phyloP scores from a whole-genome alignment of 441 rosid species.

The Adansonia madagascariensis region DNA sequence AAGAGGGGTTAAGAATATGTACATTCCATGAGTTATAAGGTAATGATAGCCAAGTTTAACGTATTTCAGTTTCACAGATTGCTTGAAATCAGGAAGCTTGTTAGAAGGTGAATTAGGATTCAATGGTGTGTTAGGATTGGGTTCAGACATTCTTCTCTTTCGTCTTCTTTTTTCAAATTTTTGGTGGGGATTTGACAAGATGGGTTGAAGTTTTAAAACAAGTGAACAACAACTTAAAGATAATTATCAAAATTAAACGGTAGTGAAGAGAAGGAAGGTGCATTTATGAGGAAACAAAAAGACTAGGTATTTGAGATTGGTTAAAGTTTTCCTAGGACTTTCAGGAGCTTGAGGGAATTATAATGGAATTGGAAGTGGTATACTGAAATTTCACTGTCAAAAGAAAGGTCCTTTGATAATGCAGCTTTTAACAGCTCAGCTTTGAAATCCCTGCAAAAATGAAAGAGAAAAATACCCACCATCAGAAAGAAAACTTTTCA shows the following conservation, averaged over 20 bases:
- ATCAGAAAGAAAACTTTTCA: neutral
- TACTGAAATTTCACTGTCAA: neutral
- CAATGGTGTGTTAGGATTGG: neutral
- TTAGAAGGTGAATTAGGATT: conserved; percentile 4
- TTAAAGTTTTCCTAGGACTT: neutral
- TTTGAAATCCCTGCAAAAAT: neutral
- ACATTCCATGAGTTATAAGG: conserved; percentile 42
- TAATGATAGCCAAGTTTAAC: conserved; percentile 45
- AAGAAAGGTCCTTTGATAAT: neutral
- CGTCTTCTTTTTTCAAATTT: too few relatives aligned
- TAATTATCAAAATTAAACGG: neutral
- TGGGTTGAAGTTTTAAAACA: neutral
- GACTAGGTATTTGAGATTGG: neutral
- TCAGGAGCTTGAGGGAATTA: neutral
- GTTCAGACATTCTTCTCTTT: neutral
- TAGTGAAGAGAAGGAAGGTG: neutral
- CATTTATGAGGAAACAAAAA: neutral
- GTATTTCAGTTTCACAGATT: conserved; percentile 40
- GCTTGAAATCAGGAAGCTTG: conserved; percentile 38
- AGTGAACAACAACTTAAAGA: neutral
- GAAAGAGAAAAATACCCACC: neutral
- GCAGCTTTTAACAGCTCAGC: too few relatives aligned
- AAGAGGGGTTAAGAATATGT: conserved; percentile 35
- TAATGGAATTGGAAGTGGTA: neutral
- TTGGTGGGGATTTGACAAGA: conserved; percentile 7